phyloP scores from a whole-genome alignment of 306 rosid genomes.

The Ormosia semicastrata region DNA sequence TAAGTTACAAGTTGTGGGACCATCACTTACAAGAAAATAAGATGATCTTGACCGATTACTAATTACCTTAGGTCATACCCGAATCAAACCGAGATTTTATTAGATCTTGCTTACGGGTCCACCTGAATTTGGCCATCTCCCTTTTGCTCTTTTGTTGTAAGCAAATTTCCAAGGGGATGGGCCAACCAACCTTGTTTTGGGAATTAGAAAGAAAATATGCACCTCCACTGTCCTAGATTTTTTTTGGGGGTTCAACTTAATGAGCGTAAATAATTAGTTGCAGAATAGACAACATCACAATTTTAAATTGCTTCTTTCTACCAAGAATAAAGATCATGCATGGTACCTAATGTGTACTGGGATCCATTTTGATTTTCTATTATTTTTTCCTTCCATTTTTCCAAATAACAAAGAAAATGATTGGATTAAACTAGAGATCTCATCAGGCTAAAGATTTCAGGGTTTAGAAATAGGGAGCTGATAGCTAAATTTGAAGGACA shows the following conservation, averaged over 20 bases:
- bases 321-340: neutral
- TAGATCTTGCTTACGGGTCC: conserved; percentile 34
- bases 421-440: neutral
- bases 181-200: neutral
- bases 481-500: neutral
- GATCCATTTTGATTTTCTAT: neutral
- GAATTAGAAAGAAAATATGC: neutral
- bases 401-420: neutral
- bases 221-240: neutral
- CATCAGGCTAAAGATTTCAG: neutral
- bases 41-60: conserved; percentile 30
- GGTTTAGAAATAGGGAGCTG: neutral
- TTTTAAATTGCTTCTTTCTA: neutral
- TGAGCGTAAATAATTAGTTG: neutral
- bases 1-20: conserved; percentile 21
- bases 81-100: conserved; percentile 43
- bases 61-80: conserved; percentile 25
- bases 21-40: conserved; percentile 20
- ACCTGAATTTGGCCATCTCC: neutral
- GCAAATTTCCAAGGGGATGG: conserved; percentile 2
- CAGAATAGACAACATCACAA: neutral
- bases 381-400: neutral
- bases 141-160: neutral
- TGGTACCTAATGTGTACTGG: neutral
- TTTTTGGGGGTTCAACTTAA: neutral